These are phyloP conservation scores for Tuber calosporum DNA, from an alignment of 495 filamentous ascomycete genomes.

Conservation along the genomic window DNA sequence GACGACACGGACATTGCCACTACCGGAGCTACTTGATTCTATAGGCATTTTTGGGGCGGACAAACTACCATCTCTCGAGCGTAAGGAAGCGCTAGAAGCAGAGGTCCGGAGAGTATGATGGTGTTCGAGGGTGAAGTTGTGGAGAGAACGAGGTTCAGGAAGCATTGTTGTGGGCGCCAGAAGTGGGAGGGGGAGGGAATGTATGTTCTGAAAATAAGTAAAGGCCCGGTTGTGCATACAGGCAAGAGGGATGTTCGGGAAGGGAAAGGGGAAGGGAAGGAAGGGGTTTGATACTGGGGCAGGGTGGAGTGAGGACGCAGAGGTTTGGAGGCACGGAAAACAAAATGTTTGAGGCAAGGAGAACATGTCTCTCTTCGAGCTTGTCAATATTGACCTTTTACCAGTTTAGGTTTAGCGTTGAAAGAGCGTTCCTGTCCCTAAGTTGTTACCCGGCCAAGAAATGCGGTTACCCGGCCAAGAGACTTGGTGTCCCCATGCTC, in stretches of 20 bases:
- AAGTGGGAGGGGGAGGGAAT: not conserved
- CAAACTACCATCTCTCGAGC: constrained; percentile 61
- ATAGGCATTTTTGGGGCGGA: constrained; percentile 36
- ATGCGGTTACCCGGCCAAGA: not conserved
- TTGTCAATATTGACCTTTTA: constrained; percentile 4
- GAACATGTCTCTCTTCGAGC: not conserved
- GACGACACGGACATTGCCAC: constrained; percentile 89
- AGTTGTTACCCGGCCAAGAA: not conserved
- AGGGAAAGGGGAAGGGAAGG: not conserved
- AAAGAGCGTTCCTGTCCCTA: not conserved
- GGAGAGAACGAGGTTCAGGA: constrained; percentile 47
- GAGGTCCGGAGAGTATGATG: constrained; percentile 45
- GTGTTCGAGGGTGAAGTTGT: constrained; percentile 54
- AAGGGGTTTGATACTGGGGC: not conserved
- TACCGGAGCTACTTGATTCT: constrained; percentile 45
- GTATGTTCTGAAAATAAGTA: constrained; percentile 1
- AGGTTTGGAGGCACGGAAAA: constrained; percentile 2
- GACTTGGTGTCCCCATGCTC: not conserved
- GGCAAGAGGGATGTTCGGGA: not conserved
- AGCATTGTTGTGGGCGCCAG: constrained; percentile 8
- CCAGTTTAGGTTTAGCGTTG: not conserved
- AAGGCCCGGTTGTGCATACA: not conserved
- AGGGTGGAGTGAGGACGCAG: not conserved
- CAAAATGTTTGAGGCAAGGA: not conserved
- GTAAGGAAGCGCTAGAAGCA: constrained; percentile 58